Conservation (phyloP, 306 rosid genomes). For the Coriaria nepalensis region DNA sequence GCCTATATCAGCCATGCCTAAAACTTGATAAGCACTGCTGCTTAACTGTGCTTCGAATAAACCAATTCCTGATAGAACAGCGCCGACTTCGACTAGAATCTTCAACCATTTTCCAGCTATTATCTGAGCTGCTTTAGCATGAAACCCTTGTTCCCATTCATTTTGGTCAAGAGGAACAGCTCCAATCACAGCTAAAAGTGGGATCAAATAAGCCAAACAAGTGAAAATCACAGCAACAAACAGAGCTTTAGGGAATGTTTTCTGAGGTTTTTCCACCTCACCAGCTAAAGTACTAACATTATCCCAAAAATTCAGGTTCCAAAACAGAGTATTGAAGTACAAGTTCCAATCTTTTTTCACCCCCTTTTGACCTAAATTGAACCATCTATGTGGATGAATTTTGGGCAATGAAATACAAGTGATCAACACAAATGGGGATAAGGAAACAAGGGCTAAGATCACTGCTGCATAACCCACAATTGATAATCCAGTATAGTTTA, state of each 20-base stretch:
- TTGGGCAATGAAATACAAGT: neutral
- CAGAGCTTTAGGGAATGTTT: neutral
- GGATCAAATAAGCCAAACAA: constrained; percentile 9
- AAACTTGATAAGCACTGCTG: constrained; percentile 7
- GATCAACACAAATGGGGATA: constrained; percentile 1
- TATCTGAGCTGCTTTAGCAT: constrained; percentile 6
- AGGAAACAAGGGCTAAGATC: neutral
- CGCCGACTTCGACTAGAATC: constrained; percentile 6
- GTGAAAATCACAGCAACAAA: constrained; percentile 3
- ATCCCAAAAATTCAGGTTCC: constrained; percentile 14
- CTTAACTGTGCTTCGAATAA: constrained; percentile 10
- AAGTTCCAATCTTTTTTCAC: constrained; percentile 12
- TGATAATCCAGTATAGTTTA: neutral
- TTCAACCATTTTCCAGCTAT: constrained; percentile 11
- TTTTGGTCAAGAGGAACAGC: constrained; percentile 10
- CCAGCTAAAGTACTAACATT: constrained; percentile 10
- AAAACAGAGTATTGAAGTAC: constrained; percentile 11
- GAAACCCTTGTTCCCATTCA: constrained; percentile 9
- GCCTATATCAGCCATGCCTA: constrained; percentile 13
- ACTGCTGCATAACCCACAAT: constrained; percentile 6
- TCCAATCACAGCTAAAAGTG: constrained; percentile 7
- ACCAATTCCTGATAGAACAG: constrained; percentile 5
- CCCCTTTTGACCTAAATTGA: constrained; percentile 1
- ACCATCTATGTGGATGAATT: constrained; percentile 7
- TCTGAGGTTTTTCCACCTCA: constrained; percentile 5